phyloP scores from a whole-genome alignment of 2,329 filamentous ascomycete species.

The Beauveria medogensis region DNA sequence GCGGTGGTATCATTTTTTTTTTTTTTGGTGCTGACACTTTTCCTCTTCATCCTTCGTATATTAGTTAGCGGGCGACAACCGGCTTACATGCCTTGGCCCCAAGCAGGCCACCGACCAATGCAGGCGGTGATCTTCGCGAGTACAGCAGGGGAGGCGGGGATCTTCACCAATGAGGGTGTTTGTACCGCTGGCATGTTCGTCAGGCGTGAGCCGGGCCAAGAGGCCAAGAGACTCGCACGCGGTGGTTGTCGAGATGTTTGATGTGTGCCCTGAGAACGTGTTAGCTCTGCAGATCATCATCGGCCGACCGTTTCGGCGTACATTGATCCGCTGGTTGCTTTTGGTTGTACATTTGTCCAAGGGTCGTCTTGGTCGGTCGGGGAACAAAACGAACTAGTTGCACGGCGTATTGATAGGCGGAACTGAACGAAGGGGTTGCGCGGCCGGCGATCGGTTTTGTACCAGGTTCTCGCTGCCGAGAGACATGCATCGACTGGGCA shows the following conservation, averaged over 20 bases:
- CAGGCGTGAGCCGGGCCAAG: neutral
- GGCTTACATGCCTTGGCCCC: constrained; percentile 8
- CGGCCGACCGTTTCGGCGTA: neutral
- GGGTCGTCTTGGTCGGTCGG: neutral
- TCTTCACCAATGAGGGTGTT: neutral
- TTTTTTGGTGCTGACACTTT: constrained; percentile 5
- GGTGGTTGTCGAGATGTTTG: neutral
- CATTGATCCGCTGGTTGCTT: neutral
- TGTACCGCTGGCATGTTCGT: neutral
- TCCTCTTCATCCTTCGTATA: neutral
- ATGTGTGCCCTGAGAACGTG: neutral
- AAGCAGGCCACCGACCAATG: neutral
- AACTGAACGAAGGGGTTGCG: neutral
- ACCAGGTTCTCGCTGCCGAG: neutral
- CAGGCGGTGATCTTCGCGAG: neutral
- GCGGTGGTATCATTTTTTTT: neutral
- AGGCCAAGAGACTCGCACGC: neutral
- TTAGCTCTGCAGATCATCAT: constrained; percentile 5
- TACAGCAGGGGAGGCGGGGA: neutral
- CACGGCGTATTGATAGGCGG: neutral
- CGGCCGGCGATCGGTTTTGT: neutral
- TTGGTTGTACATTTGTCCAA: neutral
- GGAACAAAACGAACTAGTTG: neutral
- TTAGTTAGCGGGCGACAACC: constrained; percentile 10
- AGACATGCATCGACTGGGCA: neutral